Base-by-base conservation (phyloP, 805 yeast genomes). In the Starmerella geochares region DNA sequence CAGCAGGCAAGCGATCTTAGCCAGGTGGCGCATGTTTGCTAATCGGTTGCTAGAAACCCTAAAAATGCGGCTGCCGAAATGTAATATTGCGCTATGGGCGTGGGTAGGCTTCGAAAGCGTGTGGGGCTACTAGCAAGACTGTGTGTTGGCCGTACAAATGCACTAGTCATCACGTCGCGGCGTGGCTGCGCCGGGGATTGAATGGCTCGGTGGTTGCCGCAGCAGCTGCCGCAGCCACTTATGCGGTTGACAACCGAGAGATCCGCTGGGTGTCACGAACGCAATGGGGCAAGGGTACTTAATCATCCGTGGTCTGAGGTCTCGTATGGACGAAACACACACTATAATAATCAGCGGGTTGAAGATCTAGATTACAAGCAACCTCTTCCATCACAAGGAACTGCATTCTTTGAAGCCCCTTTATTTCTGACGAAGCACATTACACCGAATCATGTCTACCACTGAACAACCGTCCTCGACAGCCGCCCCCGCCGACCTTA, bases 1-100 rank as follows among this genome's bases (percentile, higher is more conserved):
- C 21, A 19, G 6, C 21, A 20, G 13, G 19, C 28, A n/a, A 5
- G 4, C 11, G 25, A 24, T n/a, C 29, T 20, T 11, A n/a, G 23
- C 11, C 16, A 24, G 8, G 42, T 38, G 42, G 42, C 42, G 42
- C 29, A 20, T 6, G 42, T 38, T 38, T 38, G 42, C 42, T 38
- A 38, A 38, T 38, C 42, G 29, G 29, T n/a, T 11, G 42, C 11
- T n/a, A 38, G 27, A 13, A 38, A 38, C 42, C 42, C 42, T 38
- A 38, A n/a, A 13, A 7, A 24, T 20, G 42, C 29, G 29, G 20
- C 42, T 38, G 29, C 14, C 31, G 14, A 13, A 19, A 6, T n/a
- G 8, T 38, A 38, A 38, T 38, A 24, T 24, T 38, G 29, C 28
- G 29, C 20, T 11, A 10, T 4, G 29, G 25, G 29, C 23, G n/a